Percentiles rank a stretch among this genome's conserved stretches.
Evolutionary conservation across 345 rosid genomes (phyloP).

Genomic region (Populus tremula): DNA sequence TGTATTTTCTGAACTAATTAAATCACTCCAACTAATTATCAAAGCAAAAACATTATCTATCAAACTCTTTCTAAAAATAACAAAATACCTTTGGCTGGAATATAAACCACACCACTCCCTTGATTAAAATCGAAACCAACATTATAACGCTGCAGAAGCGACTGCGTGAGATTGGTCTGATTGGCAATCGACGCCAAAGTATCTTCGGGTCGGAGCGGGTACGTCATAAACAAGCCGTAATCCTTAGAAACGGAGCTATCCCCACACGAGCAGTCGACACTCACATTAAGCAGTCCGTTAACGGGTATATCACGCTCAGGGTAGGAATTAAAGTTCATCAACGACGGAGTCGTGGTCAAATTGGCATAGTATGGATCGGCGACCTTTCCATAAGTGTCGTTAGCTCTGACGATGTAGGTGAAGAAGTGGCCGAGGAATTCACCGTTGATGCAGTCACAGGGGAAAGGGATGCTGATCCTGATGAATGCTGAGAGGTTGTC

Average conservation of each 20-base stretch:
- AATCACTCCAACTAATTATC: neutral
- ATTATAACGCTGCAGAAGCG: constrained; percentile 55
- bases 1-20: neutral
- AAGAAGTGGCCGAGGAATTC: constrained; percentile 53
- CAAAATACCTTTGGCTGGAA: constrained; percentile 61
- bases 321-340: constrained; percentile 36
- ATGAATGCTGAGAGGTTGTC: constrained; percentile 26
- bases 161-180: constrained; percentile 27
- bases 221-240: constrained; percentile 63
- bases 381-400: constrained; percentile 33
- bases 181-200: constrained; percentile 45
- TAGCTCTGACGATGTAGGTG: constrained; percentile 14
- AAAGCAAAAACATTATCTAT: neutral
- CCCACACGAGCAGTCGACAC: constrained; percentile 78
- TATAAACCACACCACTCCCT: constrained; percentile 66
- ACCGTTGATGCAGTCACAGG: constrained; percentile 56
- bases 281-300: constrained; percentile 41
- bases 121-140: constrained; percentile 48
- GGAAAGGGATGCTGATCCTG: constrained; percentile 62
- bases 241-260: constrained; percentile 39
- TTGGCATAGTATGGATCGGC: constrained; percentile 38
- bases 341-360: constrained; percentile 39
- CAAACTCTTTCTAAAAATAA: neutral
- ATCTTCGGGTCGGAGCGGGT: constrained; percentile 61
- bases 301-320: constrained; percentile 35